phyloP scores from a whole-genome alignment of 441 rosid genomes.

The Pelargonium australe region DNA sequence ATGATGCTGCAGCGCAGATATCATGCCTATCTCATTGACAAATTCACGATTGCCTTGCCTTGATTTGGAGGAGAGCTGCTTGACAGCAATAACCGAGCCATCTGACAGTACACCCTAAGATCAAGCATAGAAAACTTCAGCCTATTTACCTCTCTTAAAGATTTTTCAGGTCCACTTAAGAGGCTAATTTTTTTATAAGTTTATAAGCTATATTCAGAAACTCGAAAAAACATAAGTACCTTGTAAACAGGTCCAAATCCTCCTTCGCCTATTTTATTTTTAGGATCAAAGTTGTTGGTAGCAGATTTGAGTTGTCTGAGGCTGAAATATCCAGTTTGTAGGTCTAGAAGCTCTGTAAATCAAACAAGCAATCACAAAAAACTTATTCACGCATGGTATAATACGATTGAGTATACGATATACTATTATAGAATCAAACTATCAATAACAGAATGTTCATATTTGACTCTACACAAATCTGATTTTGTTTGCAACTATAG shows the following conservation, averaged over 20 bases:
- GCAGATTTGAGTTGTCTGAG: conserved; percentile 67
- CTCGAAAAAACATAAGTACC: conserved; percentile 19
- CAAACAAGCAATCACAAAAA: conserved; percentile 16
- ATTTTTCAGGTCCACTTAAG: not conserved
- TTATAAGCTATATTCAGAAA: not conserved
- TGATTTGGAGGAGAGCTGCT: conserved; percentile 64
- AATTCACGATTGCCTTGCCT: conserved; percentile 66
- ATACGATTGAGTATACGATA: no score
- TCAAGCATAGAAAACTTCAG: conserved; percentile 14
- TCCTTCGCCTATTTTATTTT: conserved; percentile 76
- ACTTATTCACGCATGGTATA: no score
- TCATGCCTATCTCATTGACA: conserved; percentile 76
- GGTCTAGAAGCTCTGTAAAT: conserved; percentile 51
- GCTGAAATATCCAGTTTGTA: conserved; percentile 68
- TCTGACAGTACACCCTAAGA: conserved; percentile 55
- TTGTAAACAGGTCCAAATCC: conserved; percentile 81
- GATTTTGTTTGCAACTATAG: not conserved
- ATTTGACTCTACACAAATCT: no score
- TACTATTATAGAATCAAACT: no score
- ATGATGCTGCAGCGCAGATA: conserved; percentile 83
- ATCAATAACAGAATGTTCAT: no score
- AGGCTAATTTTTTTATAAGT: not conserved
- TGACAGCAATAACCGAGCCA: conserved; percentile 66
- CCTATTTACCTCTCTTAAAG: not conserved
- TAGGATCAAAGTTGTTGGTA: conserved; percentile 57